Conservation (phyloP, 2,329 filamentous ascomycete genomes). For the Trichoderma endophyticum region DNA sequence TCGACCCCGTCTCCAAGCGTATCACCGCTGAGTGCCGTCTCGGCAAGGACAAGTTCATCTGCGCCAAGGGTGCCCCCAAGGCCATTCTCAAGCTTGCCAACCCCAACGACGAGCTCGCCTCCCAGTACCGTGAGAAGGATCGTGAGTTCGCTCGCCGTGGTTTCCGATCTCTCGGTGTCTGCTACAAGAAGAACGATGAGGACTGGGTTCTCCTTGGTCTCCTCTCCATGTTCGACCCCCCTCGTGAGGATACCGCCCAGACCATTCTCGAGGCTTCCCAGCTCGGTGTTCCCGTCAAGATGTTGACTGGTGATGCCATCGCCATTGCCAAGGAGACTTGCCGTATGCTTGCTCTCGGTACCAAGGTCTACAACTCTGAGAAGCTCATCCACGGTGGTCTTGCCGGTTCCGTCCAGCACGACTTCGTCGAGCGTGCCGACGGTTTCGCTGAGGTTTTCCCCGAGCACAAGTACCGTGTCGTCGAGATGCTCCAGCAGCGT, state of each 20-base stretch:
- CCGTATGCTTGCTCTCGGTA: conserved; percentile 84
- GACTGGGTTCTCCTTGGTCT: conserved; percentile 91
- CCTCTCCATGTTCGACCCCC: conserved; percentile 90
- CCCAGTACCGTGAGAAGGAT: conserved; percentile 88
- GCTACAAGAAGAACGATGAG: conserved; percentile 78
- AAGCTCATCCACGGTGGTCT: conserved; percentile 85
- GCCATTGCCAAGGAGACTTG: conserved; percentile 91
- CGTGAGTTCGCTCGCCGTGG: conserved; percentile 88
- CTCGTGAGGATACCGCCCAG: conserved; percentile 84
- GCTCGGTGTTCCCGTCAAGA: conserved; percentile 88
- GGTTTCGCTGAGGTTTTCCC: conserved; percentile 94
- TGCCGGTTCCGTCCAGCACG: conserved; percentile 89
- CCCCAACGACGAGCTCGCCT: conserved; percentile 71
- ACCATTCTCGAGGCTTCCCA: conserved; percentile 87
- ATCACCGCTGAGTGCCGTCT: conserved; percentile 77
- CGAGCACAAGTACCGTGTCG: conserved; percentile 92
- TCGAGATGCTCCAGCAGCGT: conserved; percentile 90
- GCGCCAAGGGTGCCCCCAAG: conserved; percentile 86
- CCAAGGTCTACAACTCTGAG: conserved; percentile 92
- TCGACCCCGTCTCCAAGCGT: conserved; percentile 93
- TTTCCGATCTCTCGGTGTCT: conserved; percentile 91
- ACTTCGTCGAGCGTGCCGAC: conserved; percentile 93
- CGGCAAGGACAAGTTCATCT: conserved; percentile 80
- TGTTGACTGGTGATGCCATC: conserved; percentile 92
- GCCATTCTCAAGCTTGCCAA: conserved; percentile 85